A percentile compares a stretch with the other conserved stretches of the same genome.
These are phyloP conservation scores for Podaxis sp. DNA, from an alignment of 768 basidiomycete genomes.

Conservation along the genomic window DNA sequence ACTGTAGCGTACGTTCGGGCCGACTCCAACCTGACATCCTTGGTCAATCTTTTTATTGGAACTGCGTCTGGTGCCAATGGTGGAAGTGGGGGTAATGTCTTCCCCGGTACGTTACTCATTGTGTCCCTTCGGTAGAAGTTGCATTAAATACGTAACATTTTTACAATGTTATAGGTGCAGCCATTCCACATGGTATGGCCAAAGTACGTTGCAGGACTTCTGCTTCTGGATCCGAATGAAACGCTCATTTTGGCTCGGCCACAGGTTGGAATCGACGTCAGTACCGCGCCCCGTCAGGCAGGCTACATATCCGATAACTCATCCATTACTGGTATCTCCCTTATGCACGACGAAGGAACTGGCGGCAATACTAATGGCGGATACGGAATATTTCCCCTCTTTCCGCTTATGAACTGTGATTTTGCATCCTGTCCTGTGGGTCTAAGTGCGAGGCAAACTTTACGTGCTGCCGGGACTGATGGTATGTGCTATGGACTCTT, in stretches of 20 bases:
- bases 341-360: slow-evolving; percentile 56
- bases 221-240: not conserved
- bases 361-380: slow-evolving; percentile 52
- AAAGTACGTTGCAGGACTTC: slow-evolving; percentile 31
- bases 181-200: slow-evolving; percentile 53
- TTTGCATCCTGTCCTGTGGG: slow-evolving; percentile 44
- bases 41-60: slow-evolving; percentile 53
- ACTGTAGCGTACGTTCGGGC: slow-evolving; percentile 7
- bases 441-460: slow-evolving; percentile 36
- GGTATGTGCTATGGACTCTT: slow-evolving; percentile 24
- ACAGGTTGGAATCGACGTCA: slow-evolving; percentile 52
- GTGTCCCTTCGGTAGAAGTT: not conserved
- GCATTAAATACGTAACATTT: not conserved
- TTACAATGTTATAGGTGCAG: slow-evolving; percentile 29
- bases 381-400: slow-evolving; percentile 52
- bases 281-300: slow-evolving; percentile 47
- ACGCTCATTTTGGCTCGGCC: not conserved
- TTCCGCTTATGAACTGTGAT: slow-evolving; percentile 41
- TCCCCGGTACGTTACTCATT: slow-evolving; percentile 35
- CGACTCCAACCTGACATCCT: slow-evolving; percentile 37
- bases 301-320: slow-evolving; percentile 50
- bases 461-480: slow-evolving; percentile 44
- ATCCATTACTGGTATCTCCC: slow-evolving; percentile 43
- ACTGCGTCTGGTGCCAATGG: slow-evolving; percentile 46
- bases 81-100: slow-evolving; percentile 47